Base-by-base conservation (phyloP, 805 yeast species). In the Teunomyces atbi region DNA sequence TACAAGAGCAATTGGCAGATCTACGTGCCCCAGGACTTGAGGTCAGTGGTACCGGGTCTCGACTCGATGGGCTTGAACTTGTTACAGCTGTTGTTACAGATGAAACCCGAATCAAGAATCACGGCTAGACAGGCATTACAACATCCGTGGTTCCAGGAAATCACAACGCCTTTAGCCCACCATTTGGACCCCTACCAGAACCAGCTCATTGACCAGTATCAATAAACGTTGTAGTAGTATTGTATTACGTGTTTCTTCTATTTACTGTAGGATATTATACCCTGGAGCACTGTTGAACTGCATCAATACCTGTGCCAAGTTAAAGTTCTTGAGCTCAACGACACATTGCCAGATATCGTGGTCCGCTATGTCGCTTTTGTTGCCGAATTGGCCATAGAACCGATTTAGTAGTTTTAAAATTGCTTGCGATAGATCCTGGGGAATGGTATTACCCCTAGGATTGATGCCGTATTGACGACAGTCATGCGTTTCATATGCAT, bases 11-110 rank as follows among this genome's bases (percentile, higher is more conserved):
- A 85, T 59, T 90, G 91, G 79, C 90, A 86, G 51, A 78, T 88
- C 30, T 92, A 85, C 70, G 83, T 88, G 41, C 90, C 96, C 10
- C 97, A 92, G 66, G 97, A 92, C 65, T 74, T 94, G 57, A 72
- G 86, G 44, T 66, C 74, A 21, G 66, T 87, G 42, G 78, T 86
- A 21, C 89, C 91, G 3, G 81, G 79, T 56, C 76, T 85, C 52
- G 94, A 87, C 57, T 73, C 78, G 8, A 69, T 82, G 67, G 91
- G 89, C 8, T 69, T 85, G 55, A 86, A 86, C 55, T 68, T 86
- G 56, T 71, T 86, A 57, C 78, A 79, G 54, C 73, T 79, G 46
- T 65, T 79, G 54, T 69, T 79, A 53, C 83, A 79, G 58, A 78
- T 79, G 82, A 68, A 83, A 57, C 84, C 84, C 6, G 84, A 79